Base-by-base conservation (phyloP, 1,284 basidiomycete species). In the Malassezia pachydermatis region DNA sequence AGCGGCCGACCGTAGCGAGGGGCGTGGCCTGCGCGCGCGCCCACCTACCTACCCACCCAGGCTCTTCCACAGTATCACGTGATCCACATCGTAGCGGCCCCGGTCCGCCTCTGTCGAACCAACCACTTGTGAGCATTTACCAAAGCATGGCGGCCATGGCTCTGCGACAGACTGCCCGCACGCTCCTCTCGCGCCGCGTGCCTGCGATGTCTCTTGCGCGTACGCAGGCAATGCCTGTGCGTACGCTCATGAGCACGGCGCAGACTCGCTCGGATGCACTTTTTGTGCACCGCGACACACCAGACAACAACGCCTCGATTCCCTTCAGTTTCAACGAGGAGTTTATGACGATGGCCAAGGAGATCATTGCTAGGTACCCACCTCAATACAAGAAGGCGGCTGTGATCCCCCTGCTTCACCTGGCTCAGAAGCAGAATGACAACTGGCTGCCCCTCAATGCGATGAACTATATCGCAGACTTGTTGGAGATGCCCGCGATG, bases 391-490 rank as follows among this genome's bases (percentile, higher is more conserved):
- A 89, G 79, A 95, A 95, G 75, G 75, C 75, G 1, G 94, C 94
- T 27, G 84, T 90, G 64, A 95, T 99, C 69, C 92, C 94, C 34
- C 79, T 99, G 29, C 82, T 99, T 51, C 89, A 98, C 75, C 79
- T 99, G 35, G 92, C 84, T 2, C 94, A 99, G 76, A 80, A 88
- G 61, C 94, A 98, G 75, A 96, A 98, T 77, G 86, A 88, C 65
- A 89, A 88, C 64, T 99, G 88, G 88, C 92, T 89, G n/a, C 88
- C 84, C 70, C 92, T 99, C 63, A 87, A 84, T 65, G 89, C 92
- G 55, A 99, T 99, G 92, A 96, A 98, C 76, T 87, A 89, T 65
- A 84, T 98, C 39, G 92, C 92, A 2, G 59, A 67, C 36, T 75
- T 92, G 30, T 78, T 98, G 45, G 88, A 87, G 68, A 87, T 99